Evolutionary conservation across 2,329 filamentous ascomycete genomes (phyloP), one percentile per base, ranked within the genome.

Genomic region (Camptophora hylomeconis): DNA sequence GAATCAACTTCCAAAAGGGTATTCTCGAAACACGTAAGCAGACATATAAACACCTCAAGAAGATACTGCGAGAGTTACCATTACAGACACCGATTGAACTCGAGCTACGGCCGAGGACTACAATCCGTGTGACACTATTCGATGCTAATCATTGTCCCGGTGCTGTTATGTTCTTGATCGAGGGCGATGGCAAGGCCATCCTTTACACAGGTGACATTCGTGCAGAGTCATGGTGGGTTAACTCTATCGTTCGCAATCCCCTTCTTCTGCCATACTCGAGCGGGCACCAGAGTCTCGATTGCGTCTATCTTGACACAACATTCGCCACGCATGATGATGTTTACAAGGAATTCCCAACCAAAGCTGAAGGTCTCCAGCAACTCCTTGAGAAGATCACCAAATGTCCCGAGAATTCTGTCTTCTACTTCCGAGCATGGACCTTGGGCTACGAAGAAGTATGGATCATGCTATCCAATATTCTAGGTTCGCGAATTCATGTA

Each of bases 361-460:
- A 94, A 48, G 73, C 77, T 1, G 71, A 87, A 29, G 86, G 86
- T 0, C 60, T 93, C 7, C 58, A 58, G 1, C 80, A 93, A 45
- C 63, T 94, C 0, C 46, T 94, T 1, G 55, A 60, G 4, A 78
- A 83, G 40, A 65, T 93, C 0, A 51, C 57, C 0, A 48, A 57
- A 14, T 92, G 87, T 49, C 77, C 84, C 0, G 37, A 60, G 2
- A 70, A 82, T 20, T 92, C 83, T 0, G 51, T 78, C 1, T 94
- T 93, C 45, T 80, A 92, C 50, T 67, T 95, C 24, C 72, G 84
- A 32, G 72, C 83, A 1, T 93, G 86, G 84, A 94, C 87, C 0
- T 89, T 89, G 47, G 81, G 80, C 1, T 93, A 94, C 39, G 86
- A 95, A 49, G 80, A 92, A 29, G 83, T 93, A 0, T 94, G 84